phyloP scores from a whole-genome alignment of 192 early-diverging fungal genomes.

The Entomortierella beljakovae region DNA sequence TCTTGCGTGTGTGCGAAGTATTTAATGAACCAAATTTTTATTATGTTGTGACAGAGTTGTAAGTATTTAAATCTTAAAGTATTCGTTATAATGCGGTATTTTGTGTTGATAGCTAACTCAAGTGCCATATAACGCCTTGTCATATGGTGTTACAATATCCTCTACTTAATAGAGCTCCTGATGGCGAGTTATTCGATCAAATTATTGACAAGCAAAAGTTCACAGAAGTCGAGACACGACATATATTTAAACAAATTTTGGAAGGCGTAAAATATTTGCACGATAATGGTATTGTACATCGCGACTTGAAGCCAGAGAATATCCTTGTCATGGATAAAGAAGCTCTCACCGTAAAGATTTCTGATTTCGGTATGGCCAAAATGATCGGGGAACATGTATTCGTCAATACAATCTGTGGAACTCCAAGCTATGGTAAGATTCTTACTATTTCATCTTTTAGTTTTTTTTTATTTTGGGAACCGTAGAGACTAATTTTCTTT shows the following conservation, averaged over 20 bases:
- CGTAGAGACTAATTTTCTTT: background rate
- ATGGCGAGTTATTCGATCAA: slow-evolving; percentile 94
- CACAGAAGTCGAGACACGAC: slow-evolving; percentile 81
- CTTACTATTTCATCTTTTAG: background rate
- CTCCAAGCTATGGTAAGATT: slow-evolving; percentile 77
- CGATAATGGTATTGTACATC: slow-evolving; percentile 85
- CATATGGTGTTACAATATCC: too few relatives aligned
- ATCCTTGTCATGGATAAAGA: slow-evolving; percentile 65
- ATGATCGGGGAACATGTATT: slow-evolving; percentile 65
- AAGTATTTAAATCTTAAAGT: too few relatives aligned
- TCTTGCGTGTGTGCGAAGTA: slow-evolving; percentile 36
- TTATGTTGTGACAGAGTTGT: slow-evolving; percentile 53
- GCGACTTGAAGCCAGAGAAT: slow-evolving; percentile 94
- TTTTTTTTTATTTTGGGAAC: background rate
- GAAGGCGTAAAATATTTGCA: slow-evolving; percentile 89
- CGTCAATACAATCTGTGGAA: slow-evolving; percentile 88
- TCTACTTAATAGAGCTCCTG: slow-evolving; percentile 66
- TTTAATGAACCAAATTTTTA: slow-evolving; percentile 29
- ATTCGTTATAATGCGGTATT: too few relatives aligned
- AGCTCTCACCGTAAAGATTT: slow-evolving; percentile 83
- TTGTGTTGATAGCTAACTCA: too few relatives aligned
- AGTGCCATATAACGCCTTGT: too few relatives aligned
- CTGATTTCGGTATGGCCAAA: slow-evolving; percentile 95
- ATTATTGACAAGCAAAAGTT: slow-evolving; percentile 82
- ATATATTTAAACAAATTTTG: slow-evolving; percentile 83